Percentiles rank a stretch among this genome's conserved stretches.
Evolutionary conservation across 176 grass and related monocot genomes (phyloP).

Genomic region (Elaeis guineensis): DNA sequence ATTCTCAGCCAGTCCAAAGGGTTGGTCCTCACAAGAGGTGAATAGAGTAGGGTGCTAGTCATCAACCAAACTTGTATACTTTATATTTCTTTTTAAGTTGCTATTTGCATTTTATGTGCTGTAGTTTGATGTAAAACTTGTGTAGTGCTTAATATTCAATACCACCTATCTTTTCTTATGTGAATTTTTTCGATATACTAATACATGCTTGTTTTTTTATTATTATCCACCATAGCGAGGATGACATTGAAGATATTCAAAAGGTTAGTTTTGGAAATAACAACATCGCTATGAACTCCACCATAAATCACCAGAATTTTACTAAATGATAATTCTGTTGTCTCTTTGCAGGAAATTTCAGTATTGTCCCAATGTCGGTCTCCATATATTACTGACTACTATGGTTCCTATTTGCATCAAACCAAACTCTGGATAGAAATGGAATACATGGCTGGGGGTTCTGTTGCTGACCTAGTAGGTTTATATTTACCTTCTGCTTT

Average conservation of each 20-base stretch:
- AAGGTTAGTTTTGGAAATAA: constrained; percentile 51
- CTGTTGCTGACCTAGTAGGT: constrained; percentile 97
- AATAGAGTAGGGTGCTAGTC: no score
- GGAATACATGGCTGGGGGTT: constrained; percentile 99
- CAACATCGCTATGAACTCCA: no score
- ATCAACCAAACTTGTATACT: no score
- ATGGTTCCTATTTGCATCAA: constrained; percentile 96
- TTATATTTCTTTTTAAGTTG: no score
- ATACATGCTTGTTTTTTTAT: constrained; percentile 8
- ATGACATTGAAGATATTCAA: constrained; percentile 99
- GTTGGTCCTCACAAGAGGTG: no score
- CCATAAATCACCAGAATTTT: no score
- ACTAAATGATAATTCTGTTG: background rate
- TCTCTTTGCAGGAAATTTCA: constrained; percentile 80
- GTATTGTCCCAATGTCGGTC: constrained; percentile 98
- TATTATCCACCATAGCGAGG: constrained; percentile 53
- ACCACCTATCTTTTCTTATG: background rate
- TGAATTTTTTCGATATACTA: constrained; percentile 17
- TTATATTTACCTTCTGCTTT: background rate
- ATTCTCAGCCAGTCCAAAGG: no score
- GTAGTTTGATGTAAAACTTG: background rate
- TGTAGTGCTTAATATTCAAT: background rate
- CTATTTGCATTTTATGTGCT: no score
- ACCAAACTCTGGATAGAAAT: constrained; percentile 97
- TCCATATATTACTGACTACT: constrained; percentile 99